Conservation (phyloP, 1,284 basidiomycete genomes). For the Naganishia sp. region DNA sequence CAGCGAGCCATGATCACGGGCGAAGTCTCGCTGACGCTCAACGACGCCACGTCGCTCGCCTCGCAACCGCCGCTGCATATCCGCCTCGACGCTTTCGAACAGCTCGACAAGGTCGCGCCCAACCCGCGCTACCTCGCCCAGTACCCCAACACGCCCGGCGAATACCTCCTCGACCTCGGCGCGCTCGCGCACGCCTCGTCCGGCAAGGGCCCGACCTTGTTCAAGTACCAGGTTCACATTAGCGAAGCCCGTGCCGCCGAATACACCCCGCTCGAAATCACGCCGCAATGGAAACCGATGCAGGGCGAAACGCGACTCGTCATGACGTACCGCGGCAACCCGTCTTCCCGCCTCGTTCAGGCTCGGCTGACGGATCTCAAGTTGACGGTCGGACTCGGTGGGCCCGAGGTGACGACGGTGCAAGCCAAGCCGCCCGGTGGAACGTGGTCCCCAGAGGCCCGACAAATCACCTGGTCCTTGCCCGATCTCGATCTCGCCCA, state of each 20-base stretch:
- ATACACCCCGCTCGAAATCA: constrained; percentile 54
- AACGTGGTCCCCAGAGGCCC: constrained; percentile 49
- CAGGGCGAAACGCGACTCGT: constrained; percentile 58
- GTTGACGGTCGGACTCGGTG: constrained; percentile 48
- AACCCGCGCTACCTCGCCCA: constrained; percentile 57
- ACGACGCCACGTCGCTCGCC: constrained; percentile 30
- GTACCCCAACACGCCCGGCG: constrained; percentile 53
- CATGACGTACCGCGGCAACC: constrained; percentile 54
- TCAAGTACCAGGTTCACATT: constrained; percentile 59
- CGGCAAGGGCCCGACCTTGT: constrained; percentile 46
- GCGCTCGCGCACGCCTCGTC: constrained; percentile 40
- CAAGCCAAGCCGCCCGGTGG: constrained; percentile 58
- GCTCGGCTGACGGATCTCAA: constrained; percentile 8
- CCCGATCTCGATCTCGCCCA: constrained; percentile 39
- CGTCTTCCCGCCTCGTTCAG: constrained; percentile 30
- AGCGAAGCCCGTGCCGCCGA: constrained; percentile 44
- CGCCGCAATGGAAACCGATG: constrained; percentile 58
- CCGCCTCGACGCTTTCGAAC: constrained; percentile 55
- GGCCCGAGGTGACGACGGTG: constrained; percentile 53
- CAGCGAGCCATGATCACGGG: constrained; percentile 58
- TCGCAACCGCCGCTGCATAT: constrained; percentile 49
- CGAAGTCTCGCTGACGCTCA: constrained; percentile 53
- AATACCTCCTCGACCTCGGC: constrained; percentile 56
- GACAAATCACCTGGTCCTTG: constrained; percentile 54
- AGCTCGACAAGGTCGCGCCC: constrained; percentile 58